Conservation (phyloP, 2,329 filamentous ascomycete species). For the Lachnellula hyalina region DNA sequence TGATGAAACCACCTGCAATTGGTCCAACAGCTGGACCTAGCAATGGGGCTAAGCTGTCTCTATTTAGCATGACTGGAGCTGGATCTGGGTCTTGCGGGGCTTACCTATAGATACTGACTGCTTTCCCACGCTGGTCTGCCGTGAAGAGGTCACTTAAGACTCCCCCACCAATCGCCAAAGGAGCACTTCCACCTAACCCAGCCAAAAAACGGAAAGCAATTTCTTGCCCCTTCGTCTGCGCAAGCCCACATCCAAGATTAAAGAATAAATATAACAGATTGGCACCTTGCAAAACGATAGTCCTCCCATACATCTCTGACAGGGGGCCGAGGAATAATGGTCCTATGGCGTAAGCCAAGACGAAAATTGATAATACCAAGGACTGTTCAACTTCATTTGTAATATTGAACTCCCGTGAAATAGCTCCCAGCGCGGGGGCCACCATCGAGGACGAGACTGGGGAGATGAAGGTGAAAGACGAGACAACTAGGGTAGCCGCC, state of each 20-base stretch:
- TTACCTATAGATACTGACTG: slow-evolving; percentile 26
- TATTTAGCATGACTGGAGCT: too few relatives aligned
- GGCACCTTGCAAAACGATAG: slow-evolving; percentile 35
- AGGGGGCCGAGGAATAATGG: slow-evolving; percentile 55
- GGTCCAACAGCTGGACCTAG: slow-evolving; percentile 31
- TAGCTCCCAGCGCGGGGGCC: slow-evolving; percentile 43
- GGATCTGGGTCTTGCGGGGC: too few relatives aligned
- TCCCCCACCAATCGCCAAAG: slow-evolving; percentile 39
- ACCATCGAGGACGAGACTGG: slow-evolving; percentile 49
- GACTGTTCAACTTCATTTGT: slow-evolving; percentile 39
- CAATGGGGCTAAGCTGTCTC: slow-evolving; percentile 22
- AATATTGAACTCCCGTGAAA: slow-evolving; percentile 49
- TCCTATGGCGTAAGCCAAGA: slow-evolving; percentile 41
- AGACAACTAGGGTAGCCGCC: slow-evolving; percentile 42
- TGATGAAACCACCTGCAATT: slow-evolving; percentile 46
- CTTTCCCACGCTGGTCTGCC: slow-evolving; percentile 40
- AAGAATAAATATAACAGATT: slow-evolving; percentile 48
- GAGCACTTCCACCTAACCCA: slow-evolving; percentile 42
- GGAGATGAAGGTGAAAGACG: slow-evolving; percentile 44
- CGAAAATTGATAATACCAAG: slow-evolving; percentile 41
- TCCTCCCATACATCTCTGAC: slow-evolving; percentile 43
- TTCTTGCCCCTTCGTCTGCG: slow-evolving; percentile 36
- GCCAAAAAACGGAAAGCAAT: slow-evolving; percentile 41
- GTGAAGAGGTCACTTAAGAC: slow-evolving; percentile 41
- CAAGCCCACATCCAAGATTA: slow-evolving; percentile 45